Evolutionary conservation across 768 basidiomycete genomes (phyloP).

Genomic region (Termitomyces sp.): DNA sequence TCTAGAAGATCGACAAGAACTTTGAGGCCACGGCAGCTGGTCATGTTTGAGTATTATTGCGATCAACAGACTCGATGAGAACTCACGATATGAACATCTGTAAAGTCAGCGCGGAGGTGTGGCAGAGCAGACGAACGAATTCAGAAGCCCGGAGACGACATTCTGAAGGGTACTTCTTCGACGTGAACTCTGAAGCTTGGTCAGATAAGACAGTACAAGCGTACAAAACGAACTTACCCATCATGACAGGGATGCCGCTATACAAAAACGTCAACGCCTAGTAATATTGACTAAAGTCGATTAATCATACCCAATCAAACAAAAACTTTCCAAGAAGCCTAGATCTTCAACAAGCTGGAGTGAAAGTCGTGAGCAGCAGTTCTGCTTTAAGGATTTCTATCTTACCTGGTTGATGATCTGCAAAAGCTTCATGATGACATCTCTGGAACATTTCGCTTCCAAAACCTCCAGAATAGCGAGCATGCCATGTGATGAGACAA

Average conservation of each 20-base stretch:
- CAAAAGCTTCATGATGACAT: slow-evolving; percentile 80
- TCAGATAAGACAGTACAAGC: background rate
- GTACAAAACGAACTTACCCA: slow-evolving; percentile 46
- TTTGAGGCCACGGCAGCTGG: slow-evolving; percentile 88
- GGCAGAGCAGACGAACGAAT: slow-evolving; percentile 88
- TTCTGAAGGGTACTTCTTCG: slow-evolving; percentile 89
- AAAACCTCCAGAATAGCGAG: slow-evolving; percentile 91
- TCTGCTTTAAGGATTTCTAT: background rate
- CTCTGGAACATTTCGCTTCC: slow-evolving; percentile 80
- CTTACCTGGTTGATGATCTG: slow-evolving; percentile 86
- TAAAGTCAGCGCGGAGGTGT: slow-evolving; percentile 87
- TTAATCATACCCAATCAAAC: slow-evolving; percentile 69
- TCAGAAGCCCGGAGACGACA: slow-evolving; percentile 94
- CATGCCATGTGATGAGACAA: slow-evolving; percentile 93
- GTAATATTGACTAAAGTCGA: background rate
- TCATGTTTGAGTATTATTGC: background rate
- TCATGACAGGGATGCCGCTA: slow-evolving; percentile 93
- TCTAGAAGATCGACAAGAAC: slow-evolving; percentile 95
- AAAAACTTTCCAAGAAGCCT: slow-evolving; percentile 90
- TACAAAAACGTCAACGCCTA: background rate
- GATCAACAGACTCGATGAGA: background rate
- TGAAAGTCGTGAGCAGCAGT: background rate
- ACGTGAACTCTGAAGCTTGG: slow-evolving; percentile 68
- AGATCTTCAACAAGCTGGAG: slow-evolving; percentile 67
- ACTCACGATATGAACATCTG: slow-evolving; percentile 99